Evolutionary conservation across 371 early-diverging fungal genomes (phyloP), one percentile per base, ranked within the genome.

Genomic region (Nematocida sp.): DNA sequence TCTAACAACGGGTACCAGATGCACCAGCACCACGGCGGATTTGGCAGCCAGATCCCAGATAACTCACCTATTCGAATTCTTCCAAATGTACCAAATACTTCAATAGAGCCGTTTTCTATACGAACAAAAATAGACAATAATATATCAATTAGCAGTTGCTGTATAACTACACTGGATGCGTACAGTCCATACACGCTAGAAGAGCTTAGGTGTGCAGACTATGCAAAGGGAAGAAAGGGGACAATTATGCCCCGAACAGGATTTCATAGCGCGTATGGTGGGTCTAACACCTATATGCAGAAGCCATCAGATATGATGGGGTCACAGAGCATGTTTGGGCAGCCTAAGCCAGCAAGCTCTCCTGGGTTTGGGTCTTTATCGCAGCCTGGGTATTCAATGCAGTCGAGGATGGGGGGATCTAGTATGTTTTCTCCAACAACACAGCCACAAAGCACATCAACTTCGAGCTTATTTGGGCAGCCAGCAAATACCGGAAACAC

Each of bases 201-300:
- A 40, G 80, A 78, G 47, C 25, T 78, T n/a, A 18, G 80, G 23
- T 82, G 76, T 15, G 69, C 70, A n/a, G 80, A 78, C 62, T 78
- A 78, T 47, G 7, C 11, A 25, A 42, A 44, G 39, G 62, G 62
- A 18, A 57, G 61, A 45, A 66, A 78, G 44, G 80, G 71, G 56
- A 52, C 71, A 50, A 67, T 50, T 67, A 20, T 67, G 20, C 50
- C 18, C 9, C 44, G 50, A 13, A 9, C 25, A 9, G 58, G 58
- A 58, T 58, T 23, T 27, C 58, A 45, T 46, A 67, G 25, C 54
- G 11, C 58, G 55, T 70, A 70, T 56, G n/a, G 25, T 39, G 40
- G 54, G 11, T 23, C 33, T 7, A 70, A 3, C 64, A 9, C 58
- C 20, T 64, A 64, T 4, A 39, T 44, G 45, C 64, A 64, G 44